Base-by-base conservation (phyloP, 306 rosid genomes). In the Trifolium fragiferum region DNA sequence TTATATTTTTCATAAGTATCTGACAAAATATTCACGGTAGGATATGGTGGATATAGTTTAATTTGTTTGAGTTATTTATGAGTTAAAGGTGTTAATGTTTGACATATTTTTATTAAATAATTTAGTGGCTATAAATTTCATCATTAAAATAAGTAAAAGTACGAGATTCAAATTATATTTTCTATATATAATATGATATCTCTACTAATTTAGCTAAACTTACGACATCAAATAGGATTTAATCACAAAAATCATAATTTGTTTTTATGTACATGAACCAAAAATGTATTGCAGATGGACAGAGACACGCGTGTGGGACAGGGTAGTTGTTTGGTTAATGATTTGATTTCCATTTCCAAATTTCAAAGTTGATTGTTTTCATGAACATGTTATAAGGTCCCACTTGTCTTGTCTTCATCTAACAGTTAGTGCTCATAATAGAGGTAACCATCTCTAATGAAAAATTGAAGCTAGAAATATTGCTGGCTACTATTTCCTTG, bases 281-380 rank as follows among this genome's bases (percentile, higher is more conserved):
- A 78, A 79, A 66, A 27, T 46, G n/a, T n/a, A 38, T 57, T 16
- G 68, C 41, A 16, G 68, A 43, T 32, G 51, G 74, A 57, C 3
- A 43, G 12, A 75, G 68, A 77, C 33, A n/a, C 10, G 8, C 10
- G 3, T n/a, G 10, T 21, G 19, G 60, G 25, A 63, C 8, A 8
- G 70, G 74, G 62, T 25, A 2, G 81, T 77, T 77, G 70, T 82
- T 86, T 27, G 81, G 87, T 78, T 15, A 30, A 60, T 71, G 81
- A 84, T 67, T 72, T 62, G 63, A 71, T 73, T 74, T 66, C 66
- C 57, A 14, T 18, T 60, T 47, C 81, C 76, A 77, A 58, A 74
- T 44, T 87, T 84, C 90, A 83, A 80, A 71, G 73, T 61, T 66
- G 10, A 64, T 63, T 6, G 41, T 27, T 18, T 60, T 30, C 66